A percentile compares a stretch with the other conserved stretches of the same genome.
Evolutionary conservation across 176 grass and related monocot genomes (phyloP).

Genomic region (Hordeum vulgare): DNA sequence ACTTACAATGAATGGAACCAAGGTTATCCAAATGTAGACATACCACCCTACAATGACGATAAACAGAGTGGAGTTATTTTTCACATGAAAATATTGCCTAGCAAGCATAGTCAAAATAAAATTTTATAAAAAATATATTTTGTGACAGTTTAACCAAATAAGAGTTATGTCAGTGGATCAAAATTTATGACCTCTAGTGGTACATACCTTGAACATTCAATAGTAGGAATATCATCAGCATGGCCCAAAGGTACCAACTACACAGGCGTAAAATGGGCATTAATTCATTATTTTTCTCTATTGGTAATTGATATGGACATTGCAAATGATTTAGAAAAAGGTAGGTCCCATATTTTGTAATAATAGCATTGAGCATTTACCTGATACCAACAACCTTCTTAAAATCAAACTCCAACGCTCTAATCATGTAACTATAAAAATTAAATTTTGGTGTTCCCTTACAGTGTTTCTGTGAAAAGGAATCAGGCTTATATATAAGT

Average conservation of each 20-base stretch:
- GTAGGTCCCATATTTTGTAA: background rate
- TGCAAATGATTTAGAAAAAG: background rate
- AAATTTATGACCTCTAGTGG: background rate
- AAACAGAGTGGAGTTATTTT: background rate
- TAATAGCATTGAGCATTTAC: slow-evolving; percentile 20
- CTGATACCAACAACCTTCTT: slow-evolving; percentile 91
- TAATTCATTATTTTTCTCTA: background rate
- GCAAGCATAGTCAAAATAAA: background rate
- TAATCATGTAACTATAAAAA: slow-evolving; percentile 86
- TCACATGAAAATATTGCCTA: slow-evolving; percentile 10
- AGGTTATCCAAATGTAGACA: slow-evolving; percentile 68
- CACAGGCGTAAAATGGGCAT: background rate
- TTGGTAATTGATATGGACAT: background rate
- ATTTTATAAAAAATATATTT: background rate
- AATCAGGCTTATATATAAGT: background rate
- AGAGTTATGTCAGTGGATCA: background rate
- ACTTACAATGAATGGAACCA: slow-evolving; percentile 73
- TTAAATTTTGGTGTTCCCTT: slow-evolving; percentile 61
- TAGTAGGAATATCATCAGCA: slow-evolving; percentile 81
- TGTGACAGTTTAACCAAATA: background rate
- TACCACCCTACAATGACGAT: slow-evolving; percentile 49
- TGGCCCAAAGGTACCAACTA: slow-evolving; percentile 89
- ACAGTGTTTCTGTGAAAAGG: slow-evolving; percentile 56
- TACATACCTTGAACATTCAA: slow-evolving; percentile 71
- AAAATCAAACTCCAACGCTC: slow-evolving; percentile 74